Conservation (phyloP, 306 rosid genomes). For the Pueraria montana region DNA sequence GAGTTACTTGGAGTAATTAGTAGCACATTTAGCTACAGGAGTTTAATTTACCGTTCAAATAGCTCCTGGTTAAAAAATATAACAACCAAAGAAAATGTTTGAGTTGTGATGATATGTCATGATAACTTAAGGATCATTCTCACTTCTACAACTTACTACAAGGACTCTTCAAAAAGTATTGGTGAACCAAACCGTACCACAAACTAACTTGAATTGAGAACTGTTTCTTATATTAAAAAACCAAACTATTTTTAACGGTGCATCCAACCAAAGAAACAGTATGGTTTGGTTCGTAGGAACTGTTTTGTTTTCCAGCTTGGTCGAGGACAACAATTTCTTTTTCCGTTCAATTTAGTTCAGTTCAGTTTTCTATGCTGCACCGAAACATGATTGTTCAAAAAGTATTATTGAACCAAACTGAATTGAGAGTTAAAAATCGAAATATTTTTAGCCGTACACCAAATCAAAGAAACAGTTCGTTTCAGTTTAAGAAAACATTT, state of each 20-base stretch:
- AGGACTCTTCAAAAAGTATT: background rate
- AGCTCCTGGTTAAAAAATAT: background rate
- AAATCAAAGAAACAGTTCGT: background rate
- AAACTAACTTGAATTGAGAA: background rate
- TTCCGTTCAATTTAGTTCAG: too few species aligned
- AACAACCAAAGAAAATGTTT: background rate
- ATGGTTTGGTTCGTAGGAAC: too few species aligned
- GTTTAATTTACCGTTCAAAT: background rate
- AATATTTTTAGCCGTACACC: background rate
- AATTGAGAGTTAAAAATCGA: background rate
- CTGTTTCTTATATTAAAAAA: too few species aligned
- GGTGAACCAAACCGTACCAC: background rate
- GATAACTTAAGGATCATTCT: background rate
- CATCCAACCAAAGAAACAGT: background rate
- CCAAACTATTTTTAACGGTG: background rate
- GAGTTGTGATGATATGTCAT: background rate
- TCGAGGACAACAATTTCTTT: too few species aligned
- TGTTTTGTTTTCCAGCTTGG: too few species aligned
- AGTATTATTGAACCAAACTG: background rate
- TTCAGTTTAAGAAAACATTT: too few species aligned
- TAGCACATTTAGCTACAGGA: background rate
- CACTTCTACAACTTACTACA: background rate
- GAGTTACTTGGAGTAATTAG: background rate
- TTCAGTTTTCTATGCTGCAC: background rate
- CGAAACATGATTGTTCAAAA: background rate